Evolutionary conservation across 768 basidiomycete species (phyloP).

Genomic region (Russula sp.): DNA sequence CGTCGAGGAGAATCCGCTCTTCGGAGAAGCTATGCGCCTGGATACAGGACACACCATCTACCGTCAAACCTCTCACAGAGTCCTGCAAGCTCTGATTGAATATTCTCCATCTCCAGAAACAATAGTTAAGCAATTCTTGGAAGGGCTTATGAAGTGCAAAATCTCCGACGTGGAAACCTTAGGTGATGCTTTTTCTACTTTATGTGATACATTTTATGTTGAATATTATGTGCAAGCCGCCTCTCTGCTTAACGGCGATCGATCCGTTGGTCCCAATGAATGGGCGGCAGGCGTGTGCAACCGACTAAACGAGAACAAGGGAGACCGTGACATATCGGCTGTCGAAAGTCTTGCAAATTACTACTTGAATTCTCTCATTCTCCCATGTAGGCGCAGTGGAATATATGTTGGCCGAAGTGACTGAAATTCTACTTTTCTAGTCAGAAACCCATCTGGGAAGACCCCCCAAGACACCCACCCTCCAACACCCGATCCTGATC

Average conservation of each 20-base stretch:
- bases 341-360: neutral
- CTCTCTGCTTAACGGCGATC: neutral
- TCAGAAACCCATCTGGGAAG: no score
- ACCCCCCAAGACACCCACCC: no score
- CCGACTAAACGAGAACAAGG: no score
- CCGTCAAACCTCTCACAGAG: no score
- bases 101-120: slow-evolving; percentile 1
- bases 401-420: no score
- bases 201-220: neutral
- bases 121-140: neutral
- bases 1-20: no score
- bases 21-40: neutral
- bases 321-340: neutral
- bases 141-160: neutral
- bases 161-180: neutral
- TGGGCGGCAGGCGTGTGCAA: neutral
- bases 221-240: neutral
- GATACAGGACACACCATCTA: no score
- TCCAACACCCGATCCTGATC: no score
- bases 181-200: neutral
- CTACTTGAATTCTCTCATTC: neutral
- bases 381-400: neutral
- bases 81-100: neutral
- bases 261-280: neutral
- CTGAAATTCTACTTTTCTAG: no score